A percentile compares a stretch with the other conserved stretches of the same genome.
Conservation (phyloP, 2,329 filamentous ascomycete species). For the Alternaria solani region DNA sequence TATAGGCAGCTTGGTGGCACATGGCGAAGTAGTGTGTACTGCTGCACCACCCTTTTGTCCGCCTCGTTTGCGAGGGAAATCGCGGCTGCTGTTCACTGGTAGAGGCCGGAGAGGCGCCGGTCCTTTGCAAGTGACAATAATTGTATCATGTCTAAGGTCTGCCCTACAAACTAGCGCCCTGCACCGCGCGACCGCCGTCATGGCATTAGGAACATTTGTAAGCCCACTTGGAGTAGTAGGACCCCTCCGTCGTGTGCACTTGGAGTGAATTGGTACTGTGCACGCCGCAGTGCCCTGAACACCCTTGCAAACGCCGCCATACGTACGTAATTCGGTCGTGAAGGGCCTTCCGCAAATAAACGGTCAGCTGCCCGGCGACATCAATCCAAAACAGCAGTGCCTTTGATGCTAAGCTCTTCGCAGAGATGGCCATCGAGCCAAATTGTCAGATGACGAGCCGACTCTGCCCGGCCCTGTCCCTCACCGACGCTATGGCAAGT, state of each 20-base stretch:
- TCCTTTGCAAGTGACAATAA: slow-evolving; percentile 10
- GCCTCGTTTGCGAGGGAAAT: slow-evolving; percentile 22
- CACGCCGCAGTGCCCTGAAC: slow-evolving; percentile 13
- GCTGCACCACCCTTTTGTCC: slow-evolving; percentile 20
- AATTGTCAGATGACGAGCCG: slow-evolving; percentile 26
- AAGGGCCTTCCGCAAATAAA: slow-evolving; percentile 15
- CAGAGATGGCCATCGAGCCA: slow-evolving; percentile 14
- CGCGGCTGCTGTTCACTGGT: slow-evolving; percentile 21
- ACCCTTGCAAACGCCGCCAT: slow-evolving; percentile 24
- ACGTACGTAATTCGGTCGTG: slow-evolving; percentile 13
- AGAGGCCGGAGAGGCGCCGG: slow-evolving; percentile 22
- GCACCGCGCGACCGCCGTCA: slow-evolving; percentile 30
- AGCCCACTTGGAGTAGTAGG: slow-evolving; percentile 7
- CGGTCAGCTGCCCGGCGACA: slow-evolving; percentile 29
- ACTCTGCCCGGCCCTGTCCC: slow-evolving; percentile 26
- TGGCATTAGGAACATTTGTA: slow-evolving; percentile 33
- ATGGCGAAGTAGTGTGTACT: slow-evolving; percentile 13
- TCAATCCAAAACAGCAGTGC: slow-evolving; percentile 26
- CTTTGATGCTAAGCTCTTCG: slow-evolving; percentile 15
- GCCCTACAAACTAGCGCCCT: slow-evolving; percentile 26
- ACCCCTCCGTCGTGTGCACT: slow-evolving; percentile 11
- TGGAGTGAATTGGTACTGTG: slow-evolving; percentile 11
- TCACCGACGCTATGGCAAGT: slow-evolving; percentile 29
- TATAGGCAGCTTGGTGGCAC: slow-evolving; percentile 17
- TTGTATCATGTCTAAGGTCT: slow-evolving; percentile 17